Percentiles rank a stretch among this genome's conserved stretches.
phyloP scores from a whole-genome alignment of 148 eudicot species.

The Fagopyrum tataricum region DNA sequence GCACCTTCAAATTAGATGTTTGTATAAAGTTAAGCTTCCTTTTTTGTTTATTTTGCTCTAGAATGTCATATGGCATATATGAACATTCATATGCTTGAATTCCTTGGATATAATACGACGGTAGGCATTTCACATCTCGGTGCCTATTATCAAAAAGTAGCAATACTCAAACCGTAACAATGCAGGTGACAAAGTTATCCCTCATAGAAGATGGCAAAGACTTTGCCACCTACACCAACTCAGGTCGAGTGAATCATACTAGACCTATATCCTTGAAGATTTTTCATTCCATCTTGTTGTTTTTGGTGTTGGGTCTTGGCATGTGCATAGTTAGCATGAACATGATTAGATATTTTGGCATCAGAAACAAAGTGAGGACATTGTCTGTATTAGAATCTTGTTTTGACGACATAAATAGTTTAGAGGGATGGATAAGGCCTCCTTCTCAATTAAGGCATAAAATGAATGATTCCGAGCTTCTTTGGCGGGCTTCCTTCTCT shows the following conservation, averaged over 20 bases:
- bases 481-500: conserved; percentile 17
- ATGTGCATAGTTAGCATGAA: conserved; percentile 16
- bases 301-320: conserved; percentile 10
- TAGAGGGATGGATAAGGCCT: conserved; percentile 11
- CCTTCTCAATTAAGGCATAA: conserved; percentile 10
- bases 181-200: conserved; percentile 2
- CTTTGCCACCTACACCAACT: background rate
- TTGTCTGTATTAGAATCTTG: background rate
- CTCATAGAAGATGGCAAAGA: conserved; percentile 14
- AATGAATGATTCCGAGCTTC: conserved; percentile 16
- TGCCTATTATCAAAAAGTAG: background rate
- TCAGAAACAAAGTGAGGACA: background rate
- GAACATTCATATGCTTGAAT: background rate
- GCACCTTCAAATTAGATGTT: too few relatives aligned
- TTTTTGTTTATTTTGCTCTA: too few relatives aligned
- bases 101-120: background rate
- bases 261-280: conserved; percentile 5
- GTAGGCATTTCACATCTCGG: background rate
- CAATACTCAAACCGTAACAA: background rate
- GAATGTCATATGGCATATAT: background rate
- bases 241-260: background rate
- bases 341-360: conserved; percentile 11
- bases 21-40: background rate
- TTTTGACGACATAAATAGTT: background rate
- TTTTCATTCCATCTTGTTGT: conserved; percentile 12